These are phyloP conservation scores for Groenewaldozyma sp. DNA, from an alignment of 1,139 yeast species.

Conservation along the genomic window DNA sequence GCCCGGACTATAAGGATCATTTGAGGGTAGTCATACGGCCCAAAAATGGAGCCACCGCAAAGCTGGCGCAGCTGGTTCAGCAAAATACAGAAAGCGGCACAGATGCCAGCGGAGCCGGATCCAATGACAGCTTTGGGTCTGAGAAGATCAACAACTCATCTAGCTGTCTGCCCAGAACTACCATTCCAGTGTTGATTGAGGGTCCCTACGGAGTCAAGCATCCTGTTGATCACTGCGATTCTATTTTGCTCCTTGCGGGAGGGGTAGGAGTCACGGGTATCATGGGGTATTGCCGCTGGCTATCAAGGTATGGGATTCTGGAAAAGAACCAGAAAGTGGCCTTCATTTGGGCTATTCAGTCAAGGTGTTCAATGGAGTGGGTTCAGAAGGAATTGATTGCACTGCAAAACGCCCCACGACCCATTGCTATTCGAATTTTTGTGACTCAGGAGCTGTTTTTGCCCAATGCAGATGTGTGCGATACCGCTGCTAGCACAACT, in stretches of 20 bases:
- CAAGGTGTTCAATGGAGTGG: slow-evolving; percentile 39
- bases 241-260: slow-evolving; percentile 44
- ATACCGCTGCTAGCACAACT: neutral
- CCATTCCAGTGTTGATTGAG: slow-evolving; percentile 38
- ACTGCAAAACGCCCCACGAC: slow-evolving; percentile 5
- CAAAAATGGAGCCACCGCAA: slow-evolving; percentile 24
- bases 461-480: slow-evolving; percentile 1
- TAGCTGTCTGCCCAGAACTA: slow-evolving; percentile 2
- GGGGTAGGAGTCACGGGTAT: slow-evolving; percentile 58
- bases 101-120: neutral
- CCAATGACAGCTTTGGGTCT: slow-evolving; percentile 1
- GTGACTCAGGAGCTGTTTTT: slow-evolving; percentile 9
- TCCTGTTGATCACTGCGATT: slow-evolving; percentile 44
- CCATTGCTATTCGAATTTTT: slow-evolving; percentile 13
- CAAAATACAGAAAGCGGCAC: slow-evolving; percentile 5
- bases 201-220: slow-evolving; percentile 50
- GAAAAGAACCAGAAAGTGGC: slow-evolving; percentile 37
- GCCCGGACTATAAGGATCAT: slow-evolving; percentile 14
- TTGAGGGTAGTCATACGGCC: slow-evolving; percentile 28
- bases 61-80: slow-evolving; percentile 15
- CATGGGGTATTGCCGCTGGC: slow-evolving; percentile 18
- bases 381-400: slow-evolving; percentile 26
- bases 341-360: slow-evolving; percentile 46
- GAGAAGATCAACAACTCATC: slow-evolving; percentile 12
- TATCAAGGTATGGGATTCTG: slow-evolving; percentile 5